phyloP scores from a whole-genome alignment of 2,329 filamentous ascomycete species.

The Madurella mycetomatis region DNA sequence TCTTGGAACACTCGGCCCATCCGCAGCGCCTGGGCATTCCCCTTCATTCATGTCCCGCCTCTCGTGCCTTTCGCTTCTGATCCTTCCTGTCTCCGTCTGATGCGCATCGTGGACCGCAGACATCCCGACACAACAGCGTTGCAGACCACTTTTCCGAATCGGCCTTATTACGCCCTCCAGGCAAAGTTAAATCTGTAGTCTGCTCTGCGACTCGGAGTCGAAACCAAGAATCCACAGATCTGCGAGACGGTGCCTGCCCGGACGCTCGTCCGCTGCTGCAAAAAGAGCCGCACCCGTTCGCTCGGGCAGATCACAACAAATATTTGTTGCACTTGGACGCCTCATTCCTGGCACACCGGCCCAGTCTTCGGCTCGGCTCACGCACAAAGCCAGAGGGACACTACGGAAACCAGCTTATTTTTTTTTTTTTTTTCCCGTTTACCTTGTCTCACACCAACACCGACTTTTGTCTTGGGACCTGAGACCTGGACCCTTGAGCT shows the following conservation, averaged over 20 bases:
- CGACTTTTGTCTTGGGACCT: too few relatives aligned
- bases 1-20: too few relatives aligned
- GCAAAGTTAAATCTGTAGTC: background rate
- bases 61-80: too few relatives aligned
- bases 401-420: background rate
- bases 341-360: constrained; percentile 4
- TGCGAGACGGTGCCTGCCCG: constrained; percentile 1
- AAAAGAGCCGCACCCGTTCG: constrained; percentile 14
- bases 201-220: background rate
- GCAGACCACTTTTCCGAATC: too few relatives aligned
- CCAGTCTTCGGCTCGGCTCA: constrained; percentile 7
- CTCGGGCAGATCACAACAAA: constrained; percentile 4
- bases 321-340: constrained; percentile 1
- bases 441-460: too few relatives aligned
- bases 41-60: too few relatives aligned
- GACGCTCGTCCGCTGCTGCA: background rate
- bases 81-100: too few relatives aligned
- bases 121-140: too few relatives aligned
- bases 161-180: background rate
- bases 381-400: background rate
- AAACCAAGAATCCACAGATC: constrained; percentile 1
- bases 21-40: too few relatives aligned
- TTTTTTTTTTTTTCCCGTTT: too few relatives aligned
- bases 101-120: too few relatives aligned
- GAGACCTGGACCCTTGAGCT: too few relatives aligned